These are phyloP conservation scores for Grammothele lineata DNA, from an alignment of 768 basidiomycete species.

Conservation along the genomic window DNA sequence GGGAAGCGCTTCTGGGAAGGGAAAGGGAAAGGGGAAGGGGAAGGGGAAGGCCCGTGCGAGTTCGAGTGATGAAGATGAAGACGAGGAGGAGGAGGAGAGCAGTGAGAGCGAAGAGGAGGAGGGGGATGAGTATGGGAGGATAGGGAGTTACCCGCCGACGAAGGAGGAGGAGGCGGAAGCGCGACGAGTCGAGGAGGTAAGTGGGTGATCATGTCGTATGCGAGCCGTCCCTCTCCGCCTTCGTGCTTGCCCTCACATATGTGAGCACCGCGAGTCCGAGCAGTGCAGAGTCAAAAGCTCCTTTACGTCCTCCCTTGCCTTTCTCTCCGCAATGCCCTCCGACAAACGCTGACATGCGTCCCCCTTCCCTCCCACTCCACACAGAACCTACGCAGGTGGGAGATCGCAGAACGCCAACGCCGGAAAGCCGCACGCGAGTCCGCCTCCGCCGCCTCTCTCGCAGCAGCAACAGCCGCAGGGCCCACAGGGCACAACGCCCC, in stretches of 20 bases:
- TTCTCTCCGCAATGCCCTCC: too few species aligned
- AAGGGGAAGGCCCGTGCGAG: slow-evolving; percentile 5
- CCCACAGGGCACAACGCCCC: slow-evolving; percentile 22
- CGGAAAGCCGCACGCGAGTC: slow-evolving; percentile 71
- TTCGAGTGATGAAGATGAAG: slow-evolving; percentile 23
- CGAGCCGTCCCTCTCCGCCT: too few species aligned
- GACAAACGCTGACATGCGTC: too few species aligned
- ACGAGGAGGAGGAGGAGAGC: background rate
- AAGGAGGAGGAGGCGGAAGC: slow-evolving; percentile 66
- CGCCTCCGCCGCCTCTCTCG: slow-evolving; percentile 18
- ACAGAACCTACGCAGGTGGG: slow-evolving; percentile 77
- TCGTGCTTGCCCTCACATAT: too few species aligned
- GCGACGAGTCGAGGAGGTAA: slow-evolving; percentile 67
- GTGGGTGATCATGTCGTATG: too few species aligned
- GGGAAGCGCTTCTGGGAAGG: background rate
- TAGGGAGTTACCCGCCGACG: slow-evolving; percentile 58
- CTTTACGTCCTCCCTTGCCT: too few species aligned
- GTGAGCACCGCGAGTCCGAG: too few species aligned
- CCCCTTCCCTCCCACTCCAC: too few species aligned
- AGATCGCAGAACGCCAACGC: slow-evolving; percentile 68
- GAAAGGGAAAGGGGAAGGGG: slow-evolving; percentile 19
- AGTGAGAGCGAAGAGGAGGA: slow-evolving; percentile 25
- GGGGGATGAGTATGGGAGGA: slow-evolving; percentile 24
- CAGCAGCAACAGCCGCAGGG: background rate
- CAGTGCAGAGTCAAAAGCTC: too few species aligned